Conservation (phyloP, 805 yeast genomes). For the Pichia phayaonensis region DNA sequence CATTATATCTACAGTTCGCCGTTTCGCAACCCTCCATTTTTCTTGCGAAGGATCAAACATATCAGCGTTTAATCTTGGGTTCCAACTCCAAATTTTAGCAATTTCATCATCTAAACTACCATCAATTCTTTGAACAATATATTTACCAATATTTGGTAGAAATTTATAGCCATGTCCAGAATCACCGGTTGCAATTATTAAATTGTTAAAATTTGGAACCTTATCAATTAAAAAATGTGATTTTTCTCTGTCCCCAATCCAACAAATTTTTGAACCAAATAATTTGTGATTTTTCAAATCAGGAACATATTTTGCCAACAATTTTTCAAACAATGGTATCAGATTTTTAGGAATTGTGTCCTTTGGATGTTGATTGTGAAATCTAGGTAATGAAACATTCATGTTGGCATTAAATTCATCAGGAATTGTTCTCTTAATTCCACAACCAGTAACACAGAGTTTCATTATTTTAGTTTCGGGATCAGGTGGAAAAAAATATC, state of each 20-base stretch:
- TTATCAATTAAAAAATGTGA: slow-evolving; percentile 33
- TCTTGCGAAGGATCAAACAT: slow-evolving; percentile 17
- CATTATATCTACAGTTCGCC: slow-evolving; percentile 10
- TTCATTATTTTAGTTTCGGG: slow-evolving; percentile 29
- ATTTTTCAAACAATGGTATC: slow-evolving; percentile 18
- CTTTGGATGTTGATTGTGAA: slow-evolving; percentile 21
- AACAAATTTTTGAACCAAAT: slow-evolving; percentile 27
- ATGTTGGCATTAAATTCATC: slow-evolving; percentile 11
- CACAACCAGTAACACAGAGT: slow-evolving; percentile 31
- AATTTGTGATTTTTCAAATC: slow-evolving; percentile 28
- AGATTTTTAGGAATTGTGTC: slow-evolving; percentile 32
- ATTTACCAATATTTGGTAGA: slow-evolving; percentile 38
- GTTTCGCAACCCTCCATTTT: slow-evolving; percentile 19
- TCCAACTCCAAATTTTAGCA: slow-evolving; percentile 28
- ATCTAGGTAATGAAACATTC: slow-evolving; percentile 30
- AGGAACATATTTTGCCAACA: slow-evolving; percentile 30
- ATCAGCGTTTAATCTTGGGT: slow-evolving; percentile 8
- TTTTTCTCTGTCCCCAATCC: slow-evolving; percentile 33
- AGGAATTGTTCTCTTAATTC: slow-evolving; percentile 19
- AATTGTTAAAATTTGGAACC: slow-evolving; percentile 26
- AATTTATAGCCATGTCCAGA: slow-evolving; percentile 40
- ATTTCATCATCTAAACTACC: slow-evolving; percentile 20
- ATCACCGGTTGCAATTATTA: slow-evolving; percentile 37
- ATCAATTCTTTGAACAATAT: slow-evolving; percentile 27
- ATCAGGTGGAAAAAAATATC: slow-evolving; percentile 45